These are phyloP conservation scores for Dothistroma septosporum DNA, from an alignment of 2,329 filamentous ascomycete genomes.

Conservation along the genomic window DNA sequence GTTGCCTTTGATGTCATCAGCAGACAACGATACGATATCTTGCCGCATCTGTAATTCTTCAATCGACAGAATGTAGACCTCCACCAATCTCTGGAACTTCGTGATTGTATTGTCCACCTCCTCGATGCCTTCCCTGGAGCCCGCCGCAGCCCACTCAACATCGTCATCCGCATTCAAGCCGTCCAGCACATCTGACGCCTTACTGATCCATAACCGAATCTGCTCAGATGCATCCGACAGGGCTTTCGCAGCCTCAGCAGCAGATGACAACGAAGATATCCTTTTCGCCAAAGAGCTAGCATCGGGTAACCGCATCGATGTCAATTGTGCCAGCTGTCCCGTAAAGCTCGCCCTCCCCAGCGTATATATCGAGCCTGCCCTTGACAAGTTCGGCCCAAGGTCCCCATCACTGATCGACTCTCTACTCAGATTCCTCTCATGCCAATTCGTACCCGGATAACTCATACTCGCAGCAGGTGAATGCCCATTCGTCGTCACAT, in stretches of 20 bases:
- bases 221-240: constrained; percentile 85
- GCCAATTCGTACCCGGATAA: constrained; percentile 8
- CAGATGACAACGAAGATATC: constrained; percentile 79
- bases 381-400: constrained; percentile 56
- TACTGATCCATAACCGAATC: constrained; percentile 89
- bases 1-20: constrained; percentile 67
- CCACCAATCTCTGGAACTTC: constrained; percentile 83
- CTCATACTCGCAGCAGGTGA: constrained; percentile 20
- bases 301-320: constrained; percentile 82
- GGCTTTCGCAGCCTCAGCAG: constrained; percentile 75
- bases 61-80: constrained; percentile 90
- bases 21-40: constrained; percentile 69
- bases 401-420: constrained; percentile 54
- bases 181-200: constrained; percentile 81
- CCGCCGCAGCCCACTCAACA: constrained; percentile 91
- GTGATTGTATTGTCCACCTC: constrained; percentile 66
- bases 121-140: constrained; percentile 74
- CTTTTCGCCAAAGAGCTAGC: constrained; percentile 76
- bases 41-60: constrained; percentile 77
- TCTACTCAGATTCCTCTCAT: constrained; percentile 12
- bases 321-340: constrained; percentile 87
- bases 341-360: constrained; percentile 88
- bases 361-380: constrained; percentile 86
- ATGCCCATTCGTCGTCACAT: neutral
- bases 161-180: constrained; percentile 94